These are phyloP conservation scores for Hansenula sp. DNA, from an alignment of 1,139 yeast genomes.

Conservation along the genomic window DNA sequence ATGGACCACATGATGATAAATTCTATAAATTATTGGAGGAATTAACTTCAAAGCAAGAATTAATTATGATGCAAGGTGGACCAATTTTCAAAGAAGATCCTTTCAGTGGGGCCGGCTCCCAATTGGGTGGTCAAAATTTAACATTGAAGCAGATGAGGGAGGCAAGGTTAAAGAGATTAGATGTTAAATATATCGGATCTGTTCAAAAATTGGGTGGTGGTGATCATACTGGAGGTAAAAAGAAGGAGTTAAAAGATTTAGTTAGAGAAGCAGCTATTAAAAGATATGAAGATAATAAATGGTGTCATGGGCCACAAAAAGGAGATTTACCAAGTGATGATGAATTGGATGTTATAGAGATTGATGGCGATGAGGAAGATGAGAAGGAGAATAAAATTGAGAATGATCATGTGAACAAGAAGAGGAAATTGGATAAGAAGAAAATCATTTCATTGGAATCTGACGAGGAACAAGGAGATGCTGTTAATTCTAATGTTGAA, in stretches of 20 bases:
- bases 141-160: constrained; percentile 12
- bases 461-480: no score
- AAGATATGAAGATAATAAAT: constrained; percentile 37
- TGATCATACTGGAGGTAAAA: constrained; percentile 8
- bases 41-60: constrained; percentile 53
- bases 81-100: constrained; percentile 13
- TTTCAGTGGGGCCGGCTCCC: constrained; percentile 40
- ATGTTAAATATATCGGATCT: constrained; percentile 13
- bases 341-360: constrained; percentile 22
- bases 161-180: constrained; percentile 18
- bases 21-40: constrained; percentile 68
- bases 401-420: no score
- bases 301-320: constrained; percentile 21
- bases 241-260: constrained; percentile 36
- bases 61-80: constrained; percentile 41
- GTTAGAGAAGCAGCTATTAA: constrained; percentile 68
- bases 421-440: neutral
- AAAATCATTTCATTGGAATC: neutral
- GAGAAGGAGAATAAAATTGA: constrained; percentile 8
- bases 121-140: constrained; percentile 38
- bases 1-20: constrained; percentile 74
- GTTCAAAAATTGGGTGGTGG: constrained; percentile 17
- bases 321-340: constrained; percentile 17
- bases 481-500: no score
- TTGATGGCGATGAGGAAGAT: constrained; percentile 26